Base-by-base conservation (phyloP, 176 grass and related monocot species). In the Zoysia pacifica region DNA sequence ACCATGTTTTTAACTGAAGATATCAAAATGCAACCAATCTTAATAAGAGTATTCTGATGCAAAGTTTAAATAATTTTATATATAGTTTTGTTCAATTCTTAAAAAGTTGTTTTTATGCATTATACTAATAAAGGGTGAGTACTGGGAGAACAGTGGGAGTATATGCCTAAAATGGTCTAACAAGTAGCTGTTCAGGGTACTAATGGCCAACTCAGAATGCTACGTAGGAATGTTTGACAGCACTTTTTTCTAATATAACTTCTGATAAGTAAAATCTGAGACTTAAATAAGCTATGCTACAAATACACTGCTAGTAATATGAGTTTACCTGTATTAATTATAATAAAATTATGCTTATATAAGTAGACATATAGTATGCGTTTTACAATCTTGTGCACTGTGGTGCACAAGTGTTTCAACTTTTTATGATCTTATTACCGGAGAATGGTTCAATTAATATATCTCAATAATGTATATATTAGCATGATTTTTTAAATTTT, bases 381-480 rank as follows among this genome's bases (percentile, higher is more conserved):
- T 4, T 52, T 52, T 73, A 41, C 37, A 41, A 55, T 55, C 50
- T 73, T 15, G 10, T 55, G 51, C 14, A 4, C 52, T 3, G 0
- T 65, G 2, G 65, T 51, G 47, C 53, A n/a, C 51, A 37, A 42
- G 19, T 66, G 50, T 41, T 51, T 78, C 18, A 7, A 45, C 39
- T 28, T 35, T 67, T 76, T 67, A 36, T 47, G 15, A 48, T 5
- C 28, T 80, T 74, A 39, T 58, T 67, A 41, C 8, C 0, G 2
- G 14, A 38, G 44, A 35, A 49, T 51, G 13, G 69, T 80, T 59
- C 7, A 76, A 74, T 18, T 16, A n/a, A 42, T 50, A 48, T 40
- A 67, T 54, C 52, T 74, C 53, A 69, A 71, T 75, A 40, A 16
- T 54, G 52, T 62, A 79, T 77, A 20, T 49, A 28, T 55, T 87